Conservation (phyloP, 2,329 filamentous ascomycete genomes). For the Penicillium sp. region DNA sequence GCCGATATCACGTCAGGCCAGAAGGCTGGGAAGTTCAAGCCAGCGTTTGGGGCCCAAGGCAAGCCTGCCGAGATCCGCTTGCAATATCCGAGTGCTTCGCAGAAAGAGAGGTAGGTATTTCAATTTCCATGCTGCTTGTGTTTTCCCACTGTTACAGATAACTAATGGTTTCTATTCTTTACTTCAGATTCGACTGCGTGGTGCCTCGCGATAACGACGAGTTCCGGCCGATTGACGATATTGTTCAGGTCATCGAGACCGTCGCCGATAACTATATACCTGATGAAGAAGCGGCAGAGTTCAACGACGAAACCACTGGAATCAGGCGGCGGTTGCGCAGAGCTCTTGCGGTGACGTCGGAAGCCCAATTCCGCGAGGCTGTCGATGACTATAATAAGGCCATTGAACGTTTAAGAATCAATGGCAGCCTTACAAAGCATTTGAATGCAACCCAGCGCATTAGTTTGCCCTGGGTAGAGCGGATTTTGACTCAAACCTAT, state of each 20-base stretch:
- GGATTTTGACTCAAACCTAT: slow-evolving; percentile 85
- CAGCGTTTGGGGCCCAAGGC: slow-evolving; percentile 49
- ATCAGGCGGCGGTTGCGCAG: slow-evolving; percentile 75
- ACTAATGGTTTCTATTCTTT: slow-evolving; percentile 22
- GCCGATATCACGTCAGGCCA: slow-evolving; percentile 47
- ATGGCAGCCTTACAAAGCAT: slow-evolving; percentile 70
- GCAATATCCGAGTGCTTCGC: slow-evolving; percentile 77
- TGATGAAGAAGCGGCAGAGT: slow-evolving; percentile 63
- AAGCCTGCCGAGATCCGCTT: slow-evolving; percentile 60
- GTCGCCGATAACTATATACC: slow-evolving; percentile 77
- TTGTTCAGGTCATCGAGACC: slow-evolving; percentile 66
- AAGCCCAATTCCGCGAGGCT: slow-evolving; percentile 69
- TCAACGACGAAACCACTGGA: slow-evolving; percentile 71
- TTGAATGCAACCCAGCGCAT: slow-evolving; percentile 69
- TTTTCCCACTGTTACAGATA: no score
- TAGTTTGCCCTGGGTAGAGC: slow-evolving; percentile 69
- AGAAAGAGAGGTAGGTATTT: slow-evolving; percentile 61
- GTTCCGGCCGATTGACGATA: slow-evolving; percentile 65
- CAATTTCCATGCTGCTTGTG: not conserved
- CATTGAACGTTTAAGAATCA: slow-evolving; percentile 63
- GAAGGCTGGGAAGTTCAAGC: slow-evolving; percentile 51
- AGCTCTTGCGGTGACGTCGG: slow-evolving; percentile 66
- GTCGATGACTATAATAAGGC: slow-evolving; percentile 75
- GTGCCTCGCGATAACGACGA: slow-evolving; percentile 77
- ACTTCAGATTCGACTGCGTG: slow-evolving; percentile 66